Percentiles rank a stretch among this genome's conserved stretches.
Evolutionary conservation across 2,329 filamentous ascomycete genomes (phyloP).

Genomic region (Fusarium brevicatenulatum): DNA sequence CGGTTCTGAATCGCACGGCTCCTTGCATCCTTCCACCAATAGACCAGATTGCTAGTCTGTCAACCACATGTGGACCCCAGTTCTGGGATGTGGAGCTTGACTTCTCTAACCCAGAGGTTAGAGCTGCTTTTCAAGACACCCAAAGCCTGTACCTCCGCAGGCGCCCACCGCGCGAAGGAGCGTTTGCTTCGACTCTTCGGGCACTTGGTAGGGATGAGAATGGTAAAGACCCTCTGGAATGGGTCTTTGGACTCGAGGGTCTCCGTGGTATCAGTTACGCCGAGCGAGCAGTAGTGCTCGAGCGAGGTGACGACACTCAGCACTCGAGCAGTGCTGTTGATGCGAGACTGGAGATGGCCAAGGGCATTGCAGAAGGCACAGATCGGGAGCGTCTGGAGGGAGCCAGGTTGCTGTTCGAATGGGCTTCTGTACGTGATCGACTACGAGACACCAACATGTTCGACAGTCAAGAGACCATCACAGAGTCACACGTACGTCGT

Average conservation of each 20-base stretch:
- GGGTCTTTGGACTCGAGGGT: conserved; percentile 74
- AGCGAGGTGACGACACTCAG: conserved; percentile 59
- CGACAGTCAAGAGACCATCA: conserved; percentile 51
- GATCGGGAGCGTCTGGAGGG: conserved; percentile 59
- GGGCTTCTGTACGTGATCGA: conserved; percentile 59
- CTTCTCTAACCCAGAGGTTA: conserved; percentile 72
- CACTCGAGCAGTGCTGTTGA: conserved; percentile 70
- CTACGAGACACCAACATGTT: conserved; percentile 43
- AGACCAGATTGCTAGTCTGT: conserved; percentile 67
- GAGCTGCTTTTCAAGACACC: conserved; percentile 69
- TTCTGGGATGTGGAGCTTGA: conserved; percentile 88
- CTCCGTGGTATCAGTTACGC: conserved; percentile 68
- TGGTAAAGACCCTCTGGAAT: conserved; percentile 67
- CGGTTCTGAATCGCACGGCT: conserved; percentile 57
- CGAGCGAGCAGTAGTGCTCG: conserved; percentile 72
- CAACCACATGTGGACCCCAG: conserved; percentile 68
- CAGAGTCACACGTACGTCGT: conserved; percentile 34
- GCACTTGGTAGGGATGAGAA: conserved; percentile 67
- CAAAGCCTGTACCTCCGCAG: conserved; percentile 81
- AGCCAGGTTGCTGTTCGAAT: conserved; percentile 64
- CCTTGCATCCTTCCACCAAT: conserved; percentile 74
- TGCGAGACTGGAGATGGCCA: conserved; percentile 73
- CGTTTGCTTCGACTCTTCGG: conserved; percentile 78
- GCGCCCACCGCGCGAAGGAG: conserved; percentile 72
- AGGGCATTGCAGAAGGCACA: conserved; percentile 54